Percentiles rank a stretch among this genome's conserved stretches.
phyloP scores from a whole-genome alignment of 768 basidiomycete species.

The Coprinellus aureogranulatus region DNA sequence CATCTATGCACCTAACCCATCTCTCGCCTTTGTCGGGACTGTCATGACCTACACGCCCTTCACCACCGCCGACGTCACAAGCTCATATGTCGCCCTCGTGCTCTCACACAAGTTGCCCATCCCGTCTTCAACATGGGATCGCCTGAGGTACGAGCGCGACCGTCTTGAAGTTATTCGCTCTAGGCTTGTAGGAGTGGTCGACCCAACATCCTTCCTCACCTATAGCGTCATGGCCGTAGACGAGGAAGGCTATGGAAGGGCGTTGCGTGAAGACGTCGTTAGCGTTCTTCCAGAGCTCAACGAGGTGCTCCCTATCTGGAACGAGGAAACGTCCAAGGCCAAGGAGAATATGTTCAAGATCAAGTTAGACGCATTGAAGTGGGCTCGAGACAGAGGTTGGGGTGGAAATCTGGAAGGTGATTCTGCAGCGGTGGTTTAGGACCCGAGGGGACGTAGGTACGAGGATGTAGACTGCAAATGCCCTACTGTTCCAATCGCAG shows the following conservation, averaged over 20 bases:
- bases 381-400: slow-evolving; percentile 16
- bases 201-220: slow-evolving; percentile 32
- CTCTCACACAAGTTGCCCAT: slow-evolving; percentile 34
- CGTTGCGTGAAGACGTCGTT: slow-evolving; percentile 33
- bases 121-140: slow-evolving; percentile 30
- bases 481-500: too few relatives aligned
- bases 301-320: slow-evolving; percentile 33
- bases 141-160: slow-evolving; percentile 36
- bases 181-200: slow-evolving; percentile 15
- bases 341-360: slow-evolving; percentile 35
- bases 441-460: too few relatives aligned
- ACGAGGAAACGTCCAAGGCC: slow-evolving; percentile 26
- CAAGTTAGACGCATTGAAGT: slow-evolving; percentile 34
- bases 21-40: slow-evolving; percentile 46
- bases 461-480: too few relatives aligned
- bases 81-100: slow-evolving; percentile 46
- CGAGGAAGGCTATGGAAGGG: slow-evolving; percentile 36
- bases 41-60: slow-evolving; percentile 47
- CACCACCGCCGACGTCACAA: slow-evolving; percentile 45
- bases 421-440: too few relatives aligned
- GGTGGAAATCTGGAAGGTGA: background rate
- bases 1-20: slow-evolving; percentile 45
- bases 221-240: slow-evolving; percentile 33
- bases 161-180: slow-evolving; percentile 29
- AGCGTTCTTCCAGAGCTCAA: slow-evolving; percentile 27